phyloP scores from a whole-genome alignment of 1,139 yeast genomes.

The Magnusiomyces sp. region DNA sequence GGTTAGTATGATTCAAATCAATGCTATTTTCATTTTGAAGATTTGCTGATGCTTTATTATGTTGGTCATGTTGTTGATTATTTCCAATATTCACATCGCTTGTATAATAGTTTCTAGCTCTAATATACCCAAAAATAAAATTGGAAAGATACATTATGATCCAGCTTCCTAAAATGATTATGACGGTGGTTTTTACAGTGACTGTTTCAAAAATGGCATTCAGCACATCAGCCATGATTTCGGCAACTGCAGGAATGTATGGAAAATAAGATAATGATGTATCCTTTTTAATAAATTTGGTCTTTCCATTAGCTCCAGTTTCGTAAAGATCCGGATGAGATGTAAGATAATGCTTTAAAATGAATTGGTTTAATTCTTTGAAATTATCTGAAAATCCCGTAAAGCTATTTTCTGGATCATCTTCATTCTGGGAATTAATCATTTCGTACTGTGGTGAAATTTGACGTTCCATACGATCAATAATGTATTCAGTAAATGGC shows the following conservation, averaged over 20 bases:
- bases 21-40: neutral
- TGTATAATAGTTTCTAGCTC: slow-evolving; percentile 16
- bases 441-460: too few species aligned
- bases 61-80: neutral
- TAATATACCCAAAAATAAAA: slow-evolving; percentile 36
- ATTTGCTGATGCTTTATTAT: neutral
- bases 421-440: neutral
- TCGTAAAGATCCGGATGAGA: too few species aligned
- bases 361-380: too few species aligned
- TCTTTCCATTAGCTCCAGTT: neutral
- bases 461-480: too few species aligned
- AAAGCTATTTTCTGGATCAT: too few species aligned
- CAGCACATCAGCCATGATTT: slow-evolving; percentile 65
- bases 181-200: slow-evolving; percentile 51
- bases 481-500: neutral
- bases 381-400: too few species aligned
- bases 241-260: slow-evolving; percentile 36
- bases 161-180: slow-evolving; percentile 29
- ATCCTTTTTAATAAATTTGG: neutral
- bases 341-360: too few species aligned
- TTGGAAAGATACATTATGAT: slow-evolving; percentile 33
- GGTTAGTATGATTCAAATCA: neutral
- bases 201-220: slow-evolving; percentile 67
- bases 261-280: neutral
- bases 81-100: neutral